A percentile compares a stretch with the other conserved stretches of the same genome.
Conservation (phyloP, 2,329 filamentous ascomycete genomes). For the Pyrenochaeta sp. region DNA sequence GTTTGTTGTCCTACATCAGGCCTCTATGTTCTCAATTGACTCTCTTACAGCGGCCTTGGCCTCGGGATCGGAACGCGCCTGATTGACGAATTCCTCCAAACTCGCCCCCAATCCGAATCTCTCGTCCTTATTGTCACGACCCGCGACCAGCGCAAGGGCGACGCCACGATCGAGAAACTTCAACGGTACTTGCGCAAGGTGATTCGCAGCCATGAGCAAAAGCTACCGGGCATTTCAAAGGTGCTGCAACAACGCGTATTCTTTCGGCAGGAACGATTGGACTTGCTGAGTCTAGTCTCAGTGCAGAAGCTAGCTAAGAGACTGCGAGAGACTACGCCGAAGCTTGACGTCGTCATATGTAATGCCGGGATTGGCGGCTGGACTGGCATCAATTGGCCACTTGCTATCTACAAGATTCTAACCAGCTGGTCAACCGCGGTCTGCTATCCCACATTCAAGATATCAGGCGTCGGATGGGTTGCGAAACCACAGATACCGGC, state of each 20-base stretch:
- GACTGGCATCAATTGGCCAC: slow-evolving; percentile 76
- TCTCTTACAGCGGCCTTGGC: slow-evolving; percentile 77
- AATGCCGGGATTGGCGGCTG: slow-evolving; percentile 92
- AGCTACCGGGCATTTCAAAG: slow-evolving; percentile 50
- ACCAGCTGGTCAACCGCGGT: slow-evolving; percentile 72
- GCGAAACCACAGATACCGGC: slow-evolving; percentile 62
- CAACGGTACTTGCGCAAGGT: slow-evolving; percentile 67
- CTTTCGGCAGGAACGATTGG: slow-evolving; percentile 65
- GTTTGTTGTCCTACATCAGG: slow-evolving; percentile 55
- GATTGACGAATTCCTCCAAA: slow-evolving; percentile 86
- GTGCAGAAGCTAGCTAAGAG: slow-evolving; percentile 63
- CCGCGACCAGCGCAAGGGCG: slow-evolving; percentile 76
- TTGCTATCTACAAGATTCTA: slow-evolving; percentile 64
- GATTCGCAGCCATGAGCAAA: slow-evolving; percentile 46
- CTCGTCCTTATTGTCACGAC: slow-evolving; percentile 87
- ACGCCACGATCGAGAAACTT: slow-evolving; percentile 73
- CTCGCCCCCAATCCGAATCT: slow-evolving; percentile 70
- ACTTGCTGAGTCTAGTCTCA: slow-evolving; percentile 64
- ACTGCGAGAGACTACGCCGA: slow-evolving; percentile 67
- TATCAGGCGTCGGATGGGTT: slow-evolving; percentile 64
- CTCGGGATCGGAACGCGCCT: slow-evolving; percentile 83
- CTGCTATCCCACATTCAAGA: slow-evolving; percentile 83
- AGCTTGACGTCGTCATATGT: slow-evolving; percentile 80
- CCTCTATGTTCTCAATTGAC: slow-evolving; percentile 35
- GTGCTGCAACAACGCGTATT: slow-evolving; percentile 56